Conservation (phyloP, 495 filamentous ascomycete genomes). For the Terfezia claveryi region DNA sequence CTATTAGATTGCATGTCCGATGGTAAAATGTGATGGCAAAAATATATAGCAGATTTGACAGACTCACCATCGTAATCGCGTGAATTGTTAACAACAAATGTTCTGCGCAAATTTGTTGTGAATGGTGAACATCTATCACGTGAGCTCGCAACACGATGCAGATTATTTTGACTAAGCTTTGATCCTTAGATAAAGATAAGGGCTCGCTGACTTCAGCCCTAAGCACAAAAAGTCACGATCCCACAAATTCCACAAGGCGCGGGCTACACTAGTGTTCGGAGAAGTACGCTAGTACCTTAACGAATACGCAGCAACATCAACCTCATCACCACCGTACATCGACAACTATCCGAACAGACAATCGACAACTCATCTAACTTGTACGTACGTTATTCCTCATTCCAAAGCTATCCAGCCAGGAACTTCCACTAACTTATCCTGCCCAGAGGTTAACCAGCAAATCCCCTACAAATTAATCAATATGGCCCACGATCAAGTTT, state of each 20-base stretch:
- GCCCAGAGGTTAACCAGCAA: too few species aligned
- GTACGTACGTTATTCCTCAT: not conserved
- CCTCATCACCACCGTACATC: not conserved
- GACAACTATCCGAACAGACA: not conserved
- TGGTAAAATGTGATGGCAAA: too few species aligned
- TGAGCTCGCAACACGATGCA: too few species aligned
- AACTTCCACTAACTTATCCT: not conserved
- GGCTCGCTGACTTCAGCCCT: not conserved
- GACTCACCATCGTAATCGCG: not conserved
- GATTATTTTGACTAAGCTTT: too few species aligned
- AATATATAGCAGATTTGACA: too few species aligned
- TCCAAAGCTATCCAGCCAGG: not conserved
- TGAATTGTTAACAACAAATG: too few species aligned
- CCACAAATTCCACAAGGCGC: not conserved
- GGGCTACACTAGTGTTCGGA: too few species aligned
- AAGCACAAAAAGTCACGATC: not conserved
- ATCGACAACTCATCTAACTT: not conserved
- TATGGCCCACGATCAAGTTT: conserved; percentile 99
- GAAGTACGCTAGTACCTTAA: not conserved
- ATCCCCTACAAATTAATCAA: conserved; percentile 22
- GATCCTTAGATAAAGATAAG: not conserved
- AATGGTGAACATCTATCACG: too few species aligned
- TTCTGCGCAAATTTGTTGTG: too few species aligned
- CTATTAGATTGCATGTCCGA: too few species aligned
- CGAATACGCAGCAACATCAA: not conserved